Percentiles rank a stretch among this genome's conserved stretches.
These are phyloP conservation scores for Suillus subaureus DNA, from an alignment of 768 basidiomycete genomes.

Conservation along the genomic window DNA sequence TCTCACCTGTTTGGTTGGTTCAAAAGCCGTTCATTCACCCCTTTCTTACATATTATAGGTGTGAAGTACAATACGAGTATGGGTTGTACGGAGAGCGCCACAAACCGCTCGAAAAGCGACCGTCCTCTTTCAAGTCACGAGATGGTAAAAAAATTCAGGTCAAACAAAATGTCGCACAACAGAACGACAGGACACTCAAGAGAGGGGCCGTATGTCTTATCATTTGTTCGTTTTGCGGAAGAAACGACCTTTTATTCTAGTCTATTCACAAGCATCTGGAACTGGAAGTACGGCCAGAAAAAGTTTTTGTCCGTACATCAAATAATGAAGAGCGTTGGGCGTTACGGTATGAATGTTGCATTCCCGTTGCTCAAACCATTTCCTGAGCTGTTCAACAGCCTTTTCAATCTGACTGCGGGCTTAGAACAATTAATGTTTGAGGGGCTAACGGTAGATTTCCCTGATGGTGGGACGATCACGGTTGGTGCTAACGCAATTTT, in stretches of 20 bases:
- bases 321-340: constrained; percentile 80
- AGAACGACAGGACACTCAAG: constrained; percentile 55
- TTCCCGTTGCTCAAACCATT: background rate
- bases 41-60: constrained; percentile 48
- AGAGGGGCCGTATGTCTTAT: constrained; percentile 54
- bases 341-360: constrained; percentile 50
- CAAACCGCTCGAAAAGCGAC: constrained; percentile 51
- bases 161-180: constrained; percentile 48
- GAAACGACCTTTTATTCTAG: constrained; percentile 33
- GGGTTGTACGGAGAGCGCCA: constrained; percentile 61
- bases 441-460: constrained; percentile 54
- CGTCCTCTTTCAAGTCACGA: constrained; percentile 54
- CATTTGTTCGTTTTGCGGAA: background rate
- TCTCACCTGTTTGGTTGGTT: constrained; percentile 59
- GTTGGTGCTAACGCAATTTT: background rate
- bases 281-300: constrained; percentile 63
- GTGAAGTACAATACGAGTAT: constrained; percentile 80
- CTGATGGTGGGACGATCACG: background rate
- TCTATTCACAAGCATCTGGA: constrained; percentile 80
- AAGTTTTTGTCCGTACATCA: constrained; percentile 50
- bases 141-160: constrained; percentile 64
- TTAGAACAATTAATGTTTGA: constrained; percentile 51
- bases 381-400: constrained; percentile 40
- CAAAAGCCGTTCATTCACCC: background rate
- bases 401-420: constrained; percentile 72